phyloP scores from a whole-genome alignment of 2,329 filamentous ascomycete species.

The Claviceps purpurea region DNA sequence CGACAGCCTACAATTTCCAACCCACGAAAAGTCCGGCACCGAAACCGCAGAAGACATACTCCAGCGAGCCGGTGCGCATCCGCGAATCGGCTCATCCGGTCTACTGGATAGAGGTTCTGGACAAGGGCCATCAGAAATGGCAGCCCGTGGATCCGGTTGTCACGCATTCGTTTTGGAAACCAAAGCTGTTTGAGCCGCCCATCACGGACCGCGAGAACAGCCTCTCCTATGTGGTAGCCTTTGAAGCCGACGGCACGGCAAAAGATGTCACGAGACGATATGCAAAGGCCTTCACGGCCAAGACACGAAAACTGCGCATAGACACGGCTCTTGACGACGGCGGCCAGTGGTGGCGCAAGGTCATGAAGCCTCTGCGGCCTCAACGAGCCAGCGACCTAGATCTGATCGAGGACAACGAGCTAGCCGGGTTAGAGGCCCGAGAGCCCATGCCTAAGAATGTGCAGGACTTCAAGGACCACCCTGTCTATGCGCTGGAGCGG shows the following conservation, averaged over 20 bases:
- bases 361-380: constrained; percentile 34
- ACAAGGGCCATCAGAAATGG: constrained; percentile 81
- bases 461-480: constrained; percentile 77
- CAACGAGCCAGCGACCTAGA: constrained; percentile 49
- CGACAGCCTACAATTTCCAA: constrained; percentile 35
- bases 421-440: constrained; percentile 54
- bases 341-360: constrained; percentile 39
- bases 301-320: constrained; percentile 70
- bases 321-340: constrained; percentile 43
- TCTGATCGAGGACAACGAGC: constrained; percentile 68
- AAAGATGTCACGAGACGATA: constrained; percentile 84
- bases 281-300: constrained; percentile 76
- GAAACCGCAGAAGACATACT: constrained; percentile 15
- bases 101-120: constrained; percentile 91
- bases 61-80: constrained; percentile 28
- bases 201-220: constrained; percentile 62
- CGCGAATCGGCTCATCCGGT: constrained; percentile 67
- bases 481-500: constrained; percentile 68
- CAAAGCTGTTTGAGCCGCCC: constrained; percentile 69
- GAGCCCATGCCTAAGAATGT: constrained; percentile 82
- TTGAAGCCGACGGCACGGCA: constrained; percentile 65
- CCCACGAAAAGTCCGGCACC: constrained; percentile 27
- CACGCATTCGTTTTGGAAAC: constrained; percentile 61
- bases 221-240: constrained; percentile 74
- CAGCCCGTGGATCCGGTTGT: constrained; percentile 75